Percentiles rank a stretch among this genome's conserved stretches.
These are phyloP conservation scores for Apiosordaria backusii DNA, from an alignment of 495 filamentous ascomycete species.

Conservation along the genomic window DNA sequence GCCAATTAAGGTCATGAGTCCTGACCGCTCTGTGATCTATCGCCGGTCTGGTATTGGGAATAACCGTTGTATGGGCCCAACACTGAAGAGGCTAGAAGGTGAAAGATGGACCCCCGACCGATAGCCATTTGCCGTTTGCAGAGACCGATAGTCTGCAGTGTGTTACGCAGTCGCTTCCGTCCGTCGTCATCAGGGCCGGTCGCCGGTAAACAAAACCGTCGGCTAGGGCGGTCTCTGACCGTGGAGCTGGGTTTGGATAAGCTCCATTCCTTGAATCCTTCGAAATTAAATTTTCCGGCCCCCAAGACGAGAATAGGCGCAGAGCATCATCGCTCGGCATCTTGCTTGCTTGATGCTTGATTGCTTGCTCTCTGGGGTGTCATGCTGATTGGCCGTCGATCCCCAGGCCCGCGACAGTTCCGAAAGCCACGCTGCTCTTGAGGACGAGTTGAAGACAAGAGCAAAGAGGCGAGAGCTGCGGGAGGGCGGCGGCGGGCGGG, in stretches of 20 bases:
- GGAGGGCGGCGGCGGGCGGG: constrained; percentile 1
- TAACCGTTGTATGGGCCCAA: no score
- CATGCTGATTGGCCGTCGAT: neutral
- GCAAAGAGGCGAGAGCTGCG: neutral
- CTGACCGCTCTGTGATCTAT: neutral
- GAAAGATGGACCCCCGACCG: no score
- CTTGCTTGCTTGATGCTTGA: neutral
- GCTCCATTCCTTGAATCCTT: no score
- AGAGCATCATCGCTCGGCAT: no score
- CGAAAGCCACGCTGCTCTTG: neutral
- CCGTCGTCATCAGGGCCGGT: neutral
- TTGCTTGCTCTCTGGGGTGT: neutral
- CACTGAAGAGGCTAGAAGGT: no score
- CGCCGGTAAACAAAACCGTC: neutral
- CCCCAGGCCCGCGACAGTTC: neutral
- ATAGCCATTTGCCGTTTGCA: neutral
- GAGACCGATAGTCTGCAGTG: neutral
- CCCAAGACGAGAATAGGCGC: neutral
- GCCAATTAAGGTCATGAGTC: neutral
- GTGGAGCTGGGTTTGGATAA: no score
- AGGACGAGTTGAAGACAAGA: neutral
- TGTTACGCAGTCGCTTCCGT: neutral
- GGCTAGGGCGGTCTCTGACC: neutral
- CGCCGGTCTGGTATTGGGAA: neutral
- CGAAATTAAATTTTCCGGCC: neutral